These are phyloP conservation scores for Alisma plantagoaquatica DNA, from an alignment of 106 monocot genomes.

Conservation along the genomic window DNA sequence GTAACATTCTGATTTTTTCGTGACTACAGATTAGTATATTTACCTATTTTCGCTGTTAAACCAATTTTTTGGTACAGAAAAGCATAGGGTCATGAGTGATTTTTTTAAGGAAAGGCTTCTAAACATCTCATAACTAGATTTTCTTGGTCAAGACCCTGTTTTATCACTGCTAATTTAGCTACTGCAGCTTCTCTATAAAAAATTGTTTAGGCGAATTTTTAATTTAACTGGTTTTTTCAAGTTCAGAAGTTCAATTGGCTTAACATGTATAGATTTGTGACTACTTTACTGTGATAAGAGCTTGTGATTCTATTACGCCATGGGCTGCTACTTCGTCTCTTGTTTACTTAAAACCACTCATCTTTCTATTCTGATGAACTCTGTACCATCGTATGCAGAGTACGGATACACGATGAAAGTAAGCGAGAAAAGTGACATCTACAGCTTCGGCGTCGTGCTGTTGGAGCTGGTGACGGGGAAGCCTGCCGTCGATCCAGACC, in stretches of 20 bases:
- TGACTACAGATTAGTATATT: neutral
- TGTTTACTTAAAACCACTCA: conserved; percentile 2
- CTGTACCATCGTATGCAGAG: too few species aligned
- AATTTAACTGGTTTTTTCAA: neutral
- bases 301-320: too few species aligned
- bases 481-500: conserved; percentile 40
- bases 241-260: neutral
- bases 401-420: conserved; percentile 85
- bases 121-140: too few species aligned
- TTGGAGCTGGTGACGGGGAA: conserved; percentile 80
- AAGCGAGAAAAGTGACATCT: conserved; percentile 88
- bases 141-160: too few species aligned
- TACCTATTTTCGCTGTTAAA: neutral
- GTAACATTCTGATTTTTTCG: neutral
- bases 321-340: neutral
- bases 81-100: too few species aligned
- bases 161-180: too few species aligned
- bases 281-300: too few species aligned
- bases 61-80: too few species aligned
- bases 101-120: too few species aligned
- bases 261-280: too few species aligned
- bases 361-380: too few species aligned
- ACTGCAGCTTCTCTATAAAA: too few species aligned
- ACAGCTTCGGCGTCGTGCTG: conserved; percentile 85
- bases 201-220: neutral